Percentiles rank a stretch among this genome's conserved stretches.
Evolutionary conservation across 495 filamentous ascomycete species (phyloP).

Genomic region (Talaromyces wortmannii): DNA sequence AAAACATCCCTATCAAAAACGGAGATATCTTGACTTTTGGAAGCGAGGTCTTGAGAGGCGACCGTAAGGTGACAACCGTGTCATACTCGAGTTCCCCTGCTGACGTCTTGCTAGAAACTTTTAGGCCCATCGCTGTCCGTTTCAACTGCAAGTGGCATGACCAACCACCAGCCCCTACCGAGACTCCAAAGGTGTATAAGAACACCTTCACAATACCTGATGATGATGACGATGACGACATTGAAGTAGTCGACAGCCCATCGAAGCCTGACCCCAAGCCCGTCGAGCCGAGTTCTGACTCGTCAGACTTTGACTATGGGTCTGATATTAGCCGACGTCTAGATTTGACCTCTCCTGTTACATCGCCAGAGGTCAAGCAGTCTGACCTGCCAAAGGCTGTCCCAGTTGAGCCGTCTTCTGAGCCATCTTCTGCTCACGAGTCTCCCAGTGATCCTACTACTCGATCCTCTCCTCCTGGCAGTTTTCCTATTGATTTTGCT

Average conservation of each 20-base stretch:
- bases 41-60: slow-evolving; percentile 43
- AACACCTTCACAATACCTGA: slow-evolving; percentile 43
- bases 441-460: background rate
- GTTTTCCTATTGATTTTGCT: background rate
- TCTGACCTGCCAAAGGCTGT: background rate
- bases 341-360: slow-evolving; percentile 14
- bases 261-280: background rate
- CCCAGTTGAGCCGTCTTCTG: background rate
- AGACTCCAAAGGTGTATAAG: slow-evolving; percentile 10
- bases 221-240: slow-evolving; percentile 23
- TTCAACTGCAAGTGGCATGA: slow-evolving; percentile 25
- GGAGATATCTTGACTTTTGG: slow-evolving; percentile 51
- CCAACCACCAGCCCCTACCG: background rate
- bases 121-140: slow-evolving; percentile 29
- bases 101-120: slow-evolving; percentile 22
- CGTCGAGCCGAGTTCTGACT: background rate
- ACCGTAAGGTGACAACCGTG: slow-evolving; percentile 21
- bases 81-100: background rate
- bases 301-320: slow-evolving; percentile 10
- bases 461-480: background rate
- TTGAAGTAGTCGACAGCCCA: slow-evolving; percentile 8
- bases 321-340: slow-evolving; percentile 13
- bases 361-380: slow-evolving; percentile 6
- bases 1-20: slow-evolving; percentile 25
- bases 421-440: background rate